These are phyloP conservation scores for Emmonsiellopsis sp. DNA, from an alignment of 2,329 filamentous ascomycete genomes.

Conservation along the genomic window DNA sequence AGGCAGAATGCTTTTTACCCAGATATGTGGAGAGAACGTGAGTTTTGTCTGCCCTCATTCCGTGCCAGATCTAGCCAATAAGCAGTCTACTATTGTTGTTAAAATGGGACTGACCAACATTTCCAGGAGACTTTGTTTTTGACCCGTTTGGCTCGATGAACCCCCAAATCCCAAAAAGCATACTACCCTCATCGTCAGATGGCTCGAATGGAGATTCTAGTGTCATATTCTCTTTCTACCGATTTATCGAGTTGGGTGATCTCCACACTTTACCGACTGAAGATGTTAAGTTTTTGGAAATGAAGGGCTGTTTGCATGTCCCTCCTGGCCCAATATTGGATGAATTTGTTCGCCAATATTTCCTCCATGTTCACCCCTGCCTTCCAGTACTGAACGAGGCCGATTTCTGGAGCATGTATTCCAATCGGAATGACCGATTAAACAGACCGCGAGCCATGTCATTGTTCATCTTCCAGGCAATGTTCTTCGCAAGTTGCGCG, in stretches of 20 bases:
- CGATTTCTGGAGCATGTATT: slow-evolving; percentile 33
- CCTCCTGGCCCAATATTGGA: slow-evolving; percentile 34
- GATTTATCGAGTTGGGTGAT: slow-evolving; percentile 15
- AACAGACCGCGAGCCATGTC: slow-evolving; percentile 14
- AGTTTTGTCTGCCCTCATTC: background rate
- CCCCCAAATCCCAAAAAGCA: background rate
- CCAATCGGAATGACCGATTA: slow-evolving; percentile 1
- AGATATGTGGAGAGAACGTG: background rate
- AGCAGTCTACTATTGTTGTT: background rate
- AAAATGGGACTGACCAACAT: background rate
- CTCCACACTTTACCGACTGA: slow-evolving; percentile 23
- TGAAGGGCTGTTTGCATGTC: slow-evolving; percentile 39
- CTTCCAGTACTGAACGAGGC: slow-evolving; percentile 30
- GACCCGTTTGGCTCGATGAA: slow-evolving; percentile 3
- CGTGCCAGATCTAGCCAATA: background rate
- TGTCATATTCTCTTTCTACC: slow-evolving; percentile 22
- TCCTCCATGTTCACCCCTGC: slow-evolving; percentile 21
- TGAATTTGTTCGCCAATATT: slow-evolving; percentile 37
- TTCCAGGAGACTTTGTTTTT: background rate
- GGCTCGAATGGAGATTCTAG: slow-evolving; percentile 26
- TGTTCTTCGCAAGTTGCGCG: slow-evolving; percentile 21
- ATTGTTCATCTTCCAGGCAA: slow-evolving; percentile 22
- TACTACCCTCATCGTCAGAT: background rate
- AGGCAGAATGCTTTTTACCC: background rate
- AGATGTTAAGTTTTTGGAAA: slow-evolving; percentile 39